phyloP scores from a whole-genome alignment of 2,329 filamentous ascomycete species.

The Penicillium sclerotiorum region DNA sequence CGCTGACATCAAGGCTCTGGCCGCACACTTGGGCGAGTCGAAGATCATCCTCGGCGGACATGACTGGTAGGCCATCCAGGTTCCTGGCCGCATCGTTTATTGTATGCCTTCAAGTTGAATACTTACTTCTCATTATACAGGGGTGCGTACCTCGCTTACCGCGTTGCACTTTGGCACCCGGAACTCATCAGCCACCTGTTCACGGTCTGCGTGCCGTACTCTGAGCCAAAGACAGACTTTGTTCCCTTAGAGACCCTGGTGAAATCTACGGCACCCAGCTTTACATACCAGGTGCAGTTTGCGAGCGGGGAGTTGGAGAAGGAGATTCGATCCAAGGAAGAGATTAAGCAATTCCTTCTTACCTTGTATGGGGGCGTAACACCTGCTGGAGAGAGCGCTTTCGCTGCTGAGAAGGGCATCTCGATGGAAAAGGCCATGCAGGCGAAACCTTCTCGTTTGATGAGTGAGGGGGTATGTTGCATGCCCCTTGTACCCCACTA shows the following conservation, averaged over 20 bases:
- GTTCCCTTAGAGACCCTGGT: constrained; percentile 64
- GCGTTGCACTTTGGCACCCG: constrained; percentile 72
- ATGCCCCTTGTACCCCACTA: neutral
- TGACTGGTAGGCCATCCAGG: constrained; percentile 78
- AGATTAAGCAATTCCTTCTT: constrained; percentile 70
- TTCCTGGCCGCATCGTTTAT: no score
- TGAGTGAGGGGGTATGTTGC: constrained; percentile 60
- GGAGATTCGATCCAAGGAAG: constrained; percentile 58
- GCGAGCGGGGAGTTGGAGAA: constrained; percentile 67
- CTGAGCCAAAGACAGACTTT: constrained; percentile 56
- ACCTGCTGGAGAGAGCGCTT: constrained; percentile 58
- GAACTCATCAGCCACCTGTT: constrained; percentile 74
- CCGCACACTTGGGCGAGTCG: constrained; percentile 57
- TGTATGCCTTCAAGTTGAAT: neutral
- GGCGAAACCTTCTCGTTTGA: constrained; percentile 59
- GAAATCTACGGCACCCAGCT: constrained; percentile 63
- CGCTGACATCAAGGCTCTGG: constrained; percentile 74
- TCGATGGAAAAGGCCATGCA: constrained; percentile 64
- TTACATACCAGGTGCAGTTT: constrained; percentile 83
- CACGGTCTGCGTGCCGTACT: constrained; percentile 77
- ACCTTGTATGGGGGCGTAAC: constrained; percentile 70
- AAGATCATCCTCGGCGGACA: constrained; percentile 83
- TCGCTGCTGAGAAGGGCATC: constrained; percentile 65
- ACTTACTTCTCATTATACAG: constrained; percentile 31
- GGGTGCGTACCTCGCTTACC: constrained; percentile 79